A percentile compares a stretch with the other conserved stretches of the same genome.
These are phyloP conservation scores for Kodamaea ohmeri DNA, from an alignment of 1,139 yeast species.

Conservation along the genomic window DNA sequence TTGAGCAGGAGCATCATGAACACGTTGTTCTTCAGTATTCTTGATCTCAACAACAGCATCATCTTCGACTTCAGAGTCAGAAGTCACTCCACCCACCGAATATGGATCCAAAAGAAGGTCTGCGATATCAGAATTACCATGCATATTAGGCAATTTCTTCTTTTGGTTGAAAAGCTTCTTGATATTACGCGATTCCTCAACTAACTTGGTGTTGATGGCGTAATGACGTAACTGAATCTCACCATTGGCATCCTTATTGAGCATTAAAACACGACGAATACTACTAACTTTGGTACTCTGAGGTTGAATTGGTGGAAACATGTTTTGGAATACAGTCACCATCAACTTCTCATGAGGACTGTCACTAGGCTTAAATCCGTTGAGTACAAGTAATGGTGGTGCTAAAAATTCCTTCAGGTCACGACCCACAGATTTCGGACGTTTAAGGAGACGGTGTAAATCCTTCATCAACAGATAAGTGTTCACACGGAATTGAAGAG, in stretches of 20 bases:
- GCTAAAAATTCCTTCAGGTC: slow-evolving; percentile 61
- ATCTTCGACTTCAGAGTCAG: slow-evolving; percentile 93
- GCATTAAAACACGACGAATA: slow-evolving; percentile 81
- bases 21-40: slow-evolving; percentile 26
- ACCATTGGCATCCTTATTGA: slow-evolving; percentile 69
- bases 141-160: slow-evolving; percentile 73
- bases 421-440: slow-evolving; percentile 66
- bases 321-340: slow-evolving; percentile 89
- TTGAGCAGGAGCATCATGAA: slow-evolving; percentile 17
- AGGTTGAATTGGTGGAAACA: slow-evolving; percentile 93
- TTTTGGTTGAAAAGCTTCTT: slow-evolving; percentile 67
- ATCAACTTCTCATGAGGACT: slow-evolving; percentile 73
- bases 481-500: slow-evolving; percentile 74
- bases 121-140: slow-evolving; percentile 68
- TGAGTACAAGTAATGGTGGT: slow-evolving; percentile 90
- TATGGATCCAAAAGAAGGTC: slow-evolving; percentile 84
- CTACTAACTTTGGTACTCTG: slow-evolving; percentile 67
- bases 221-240: slow-evolving; percentile 85
- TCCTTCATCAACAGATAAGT: slow-evolving; percentile 83
- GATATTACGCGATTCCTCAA: slow-evolving; percentile 78
- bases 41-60: slow-evolving; percentile 81
- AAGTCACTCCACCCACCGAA: slow-evolving; percentile 74
- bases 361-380: slow-evolving; percentile 69
- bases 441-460: slow-evolving; percentile 62
- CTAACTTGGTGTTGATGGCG: slow-evolving; percentile 81